These are phyloP conservation scores for Sanghuangporus weigelae DNA, from an alignment of 1,284 basidiomycete genomes.

Conservation along the genomic window DNA sequence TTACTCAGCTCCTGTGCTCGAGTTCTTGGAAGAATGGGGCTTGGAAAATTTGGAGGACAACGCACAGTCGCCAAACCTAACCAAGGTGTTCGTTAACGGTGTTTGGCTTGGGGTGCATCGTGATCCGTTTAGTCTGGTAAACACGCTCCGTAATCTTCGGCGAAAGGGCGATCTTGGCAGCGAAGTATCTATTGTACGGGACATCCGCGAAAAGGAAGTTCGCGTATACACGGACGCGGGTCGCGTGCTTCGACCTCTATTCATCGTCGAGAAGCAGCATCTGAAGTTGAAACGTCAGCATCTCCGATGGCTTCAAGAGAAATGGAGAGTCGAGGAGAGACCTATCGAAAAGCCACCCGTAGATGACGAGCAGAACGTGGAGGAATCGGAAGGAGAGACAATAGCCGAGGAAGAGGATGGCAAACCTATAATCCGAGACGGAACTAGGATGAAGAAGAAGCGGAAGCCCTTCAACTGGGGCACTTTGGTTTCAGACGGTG, in stretches of 20 bases:
- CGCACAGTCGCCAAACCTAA: conserved; percentile 77
- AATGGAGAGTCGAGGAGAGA: conserved; percentile 26
- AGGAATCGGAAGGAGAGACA: background rate
- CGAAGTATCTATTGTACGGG: conserved; percentile 95
- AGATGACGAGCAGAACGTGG: background rate
- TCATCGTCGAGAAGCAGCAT: conserved; percentile 91
- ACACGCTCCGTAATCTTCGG: conserved; percentile 88
- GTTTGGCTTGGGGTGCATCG: conserved; percentile 99
- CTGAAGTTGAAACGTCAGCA: conserved; percentile 85
- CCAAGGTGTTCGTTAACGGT: conserved; percentile 99
- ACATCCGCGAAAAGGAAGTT: conserved; percentile 94
- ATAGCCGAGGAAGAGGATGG: background rate
- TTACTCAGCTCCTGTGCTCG: conserved; percentile 93
- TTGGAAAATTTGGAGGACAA: conserved; percentile 91
- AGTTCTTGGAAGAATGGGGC: conserved; percentile 99
- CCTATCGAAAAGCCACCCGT: background rate
- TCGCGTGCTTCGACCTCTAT: conserved; percentile 92
- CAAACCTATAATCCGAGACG: background rate
- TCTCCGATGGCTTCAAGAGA: conserved; percentile 65
- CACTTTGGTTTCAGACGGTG: conserved; percentile 79
- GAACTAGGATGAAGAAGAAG: conserved; percentile 9
- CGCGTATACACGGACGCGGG: conserved; percentile 96
- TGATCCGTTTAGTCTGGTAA: conserved; percentile 88
- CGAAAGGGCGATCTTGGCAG: conserved; percentile 94
- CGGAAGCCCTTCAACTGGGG: conserved; percentile 70